Conservation (phyloP, 2,329 filamentous ascomycete genomes). For the Pseudogymnoascus sp. region DNA sequence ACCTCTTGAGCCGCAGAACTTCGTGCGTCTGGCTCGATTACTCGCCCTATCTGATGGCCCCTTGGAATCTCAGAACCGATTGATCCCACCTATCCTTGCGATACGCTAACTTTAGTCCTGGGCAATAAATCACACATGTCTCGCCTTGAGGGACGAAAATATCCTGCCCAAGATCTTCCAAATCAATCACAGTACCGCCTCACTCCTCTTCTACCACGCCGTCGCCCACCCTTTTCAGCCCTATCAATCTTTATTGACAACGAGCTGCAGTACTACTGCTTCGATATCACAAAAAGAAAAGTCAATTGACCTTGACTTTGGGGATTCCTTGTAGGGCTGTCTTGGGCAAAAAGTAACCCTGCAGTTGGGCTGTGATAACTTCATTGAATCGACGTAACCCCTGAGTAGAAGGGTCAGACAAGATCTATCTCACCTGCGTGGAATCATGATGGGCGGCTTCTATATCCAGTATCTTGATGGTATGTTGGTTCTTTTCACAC, state of each 20-base stretch:
- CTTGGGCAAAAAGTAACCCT: slow-evolving; percentile 21
- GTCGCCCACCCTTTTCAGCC: slow-evolving; percentile 27
- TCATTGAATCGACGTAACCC: background rate
- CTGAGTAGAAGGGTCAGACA: slow-evolving; percentile 8
- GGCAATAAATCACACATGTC: slow-evolving; percentile 60
- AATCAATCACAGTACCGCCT: slow-evolving; percentile 29
- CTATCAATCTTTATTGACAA: slow-evolving; percentile 22
- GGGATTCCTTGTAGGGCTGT: slow-evolving; percentile 32
- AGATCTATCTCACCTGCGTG: slow-evolving; percentile 4
- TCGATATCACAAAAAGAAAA: slow-evolving; percentile 7
- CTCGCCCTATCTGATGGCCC: slow-evolving; percentile 34
- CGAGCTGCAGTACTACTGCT: slow-evolving; percentile 7
- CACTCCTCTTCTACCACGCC: slow-evolving; percentile 29
- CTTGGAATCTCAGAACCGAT: slow-evolving; percentile 24
- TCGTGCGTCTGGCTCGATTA: slow-evolving; percentile 29
- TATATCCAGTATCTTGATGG: slow-evolving; percentile 58
- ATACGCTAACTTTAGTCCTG: slow-evolving; percentile 28
- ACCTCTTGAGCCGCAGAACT: slow-evolving; percentile 57
- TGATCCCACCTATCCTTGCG: slow-evolving; percentile 27
- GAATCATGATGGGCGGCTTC: slow-evolving; percentile 40
- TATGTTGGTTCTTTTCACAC: slow-evolving; percentile 42
- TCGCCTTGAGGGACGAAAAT: slow-evolving; percentile 45
- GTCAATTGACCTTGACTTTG: slow-evolving; percentile 17
- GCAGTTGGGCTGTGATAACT: slow-evolving; percentile 11
- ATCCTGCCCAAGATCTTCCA: slow-evolving; percentile 28